These are phyloP conservation scores for Mitragyna speciosa DNA, from an alignment of 257 asterid species.

Conservation along the genomic window DNA sequence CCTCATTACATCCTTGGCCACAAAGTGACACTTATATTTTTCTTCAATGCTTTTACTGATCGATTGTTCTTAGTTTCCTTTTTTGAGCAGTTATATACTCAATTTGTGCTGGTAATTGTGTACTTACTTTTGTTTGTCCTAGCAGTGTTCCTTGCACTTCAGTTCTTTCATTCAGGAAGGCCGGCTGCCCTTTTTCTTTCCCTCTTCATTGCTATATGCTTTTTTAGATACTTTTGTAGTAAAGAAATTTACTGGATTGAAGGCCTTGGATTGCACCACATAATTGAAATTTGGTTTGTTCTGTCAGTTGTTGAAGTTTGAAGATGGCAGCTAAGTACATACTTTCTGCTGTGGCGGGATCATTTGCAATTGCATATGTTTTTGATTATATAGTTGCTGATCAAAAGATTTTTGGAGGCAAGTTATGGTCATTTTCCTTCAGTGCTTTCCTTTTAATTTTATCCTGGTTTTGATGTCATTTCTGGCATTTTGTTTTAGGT, in stretches of 20 bases:
- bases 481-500: constrained; percentile 40
- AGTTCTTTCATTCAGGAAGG: background rate
- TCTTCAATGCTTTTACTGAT: background rate
- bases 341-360: constrained; percentile 29
- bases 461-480: background rate
- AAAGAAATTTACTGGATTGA: background rate
- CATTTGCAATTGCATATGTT: constrained; percentile 38
- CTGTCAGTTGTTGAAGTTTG: constrained; percentile 19
- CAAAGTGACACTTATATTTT: background rate
- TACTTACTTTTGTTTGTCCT: background rate
- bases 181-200: background rate
- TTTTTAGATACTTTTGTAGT: too few relatives aligned
- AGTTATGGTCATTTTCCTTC: constrained; percentile 15
- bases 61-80: background rate
- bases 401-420: constrained; percentile 48
- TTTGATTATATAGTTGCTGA: constrained; percentile 33
- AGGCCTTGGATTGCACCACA: background rate
- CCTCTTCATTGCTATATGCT: background rate
- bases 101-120: too few relatives aligned
- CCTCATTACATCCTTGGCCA: background rate
- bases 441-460: background rate
- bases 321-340: constrained; percentile 37
- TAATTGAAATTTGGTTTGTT: background rate
- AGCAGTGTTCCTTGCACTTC: background rate
- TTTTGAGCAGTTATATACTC: background rate